A percentile compares a stretch with the other conserved stretches of the same genome.
phyloP scores from a whole-genome alignment of 1,284 basidiomycete species.

The Coniferiporia weirii region DNA sequence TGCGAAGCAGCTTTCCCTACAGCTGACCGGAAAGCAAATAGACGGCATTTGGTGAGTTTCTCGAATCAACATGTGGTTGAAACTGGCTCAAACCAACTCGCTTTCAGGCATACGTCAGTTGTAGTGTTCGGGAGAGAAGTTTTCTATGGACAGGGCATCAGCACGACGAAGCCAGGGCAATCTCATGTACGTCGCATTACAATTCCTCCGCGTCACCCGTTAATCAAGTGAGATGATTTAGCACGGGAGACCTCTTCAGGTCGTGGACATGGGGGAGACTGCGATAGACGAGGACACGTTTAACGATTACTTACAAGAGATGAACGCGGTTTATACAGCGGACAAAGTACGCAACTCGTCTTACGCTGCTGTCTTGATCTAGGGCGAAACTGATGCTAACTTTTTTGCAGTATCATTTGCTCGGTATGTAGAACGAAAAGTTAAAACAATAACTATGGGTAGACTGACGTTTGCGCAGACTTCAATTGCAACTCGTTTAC shows the following conservation, averaged over 20 bases:
- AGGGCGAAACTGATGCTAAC: slow-evolving; percentile 8
- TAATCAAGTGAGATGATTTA: slow-evolving; percentile 27
- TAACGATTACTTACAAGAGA: slow-evolving; percentile 70
- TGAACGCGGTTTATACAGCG: slow-evolving; percentile 77
- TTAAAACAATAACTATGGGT: background rate
- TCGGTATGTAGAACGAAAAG: slow-evolving; percentile 44
- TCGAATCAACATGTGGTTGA: background rate
- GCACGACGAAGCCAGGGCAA: slow-evolving; percentile 56
- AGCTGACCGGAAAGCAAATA: slow-evolving; percentile 81
- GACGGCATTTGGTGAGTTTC: slow-evolving; percentile 77
- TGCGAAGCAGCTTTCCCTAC: slow-evolving; percentile 68
- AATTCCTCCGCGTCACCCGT: background rate
- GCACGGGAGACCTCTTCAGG: slow-evolving; percentile 75
- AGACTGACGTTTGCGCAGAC: slow-evolving; percentile 39
- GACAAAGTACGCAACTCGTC: slow-evolving; percentile 56
- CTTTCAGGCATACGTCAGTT: slow-evolving; percentile 78
- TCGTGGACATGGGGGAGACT: slow-evolving; percentile 80
- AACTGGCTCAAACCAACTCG: background rate
- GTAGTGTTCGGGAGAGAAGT: slow-evolving; percentile 83
- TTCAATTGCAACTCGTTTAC: slow-evolving; percentile 93
- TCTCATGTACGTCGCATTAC: slow-evolving; percentile 57
- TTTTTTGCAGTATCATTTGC: slow-evolving; percentile 70
- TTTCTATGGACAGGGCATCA: slow-evolving; percentile 87
- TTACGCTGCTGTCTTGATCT: slow-evolving; percentile 4
- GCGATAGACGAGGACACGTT: slow-evolving; percentile 81